Conservation (phyloP, 768 basidiomycete genomes). For the Mycena galopus region DNA sequence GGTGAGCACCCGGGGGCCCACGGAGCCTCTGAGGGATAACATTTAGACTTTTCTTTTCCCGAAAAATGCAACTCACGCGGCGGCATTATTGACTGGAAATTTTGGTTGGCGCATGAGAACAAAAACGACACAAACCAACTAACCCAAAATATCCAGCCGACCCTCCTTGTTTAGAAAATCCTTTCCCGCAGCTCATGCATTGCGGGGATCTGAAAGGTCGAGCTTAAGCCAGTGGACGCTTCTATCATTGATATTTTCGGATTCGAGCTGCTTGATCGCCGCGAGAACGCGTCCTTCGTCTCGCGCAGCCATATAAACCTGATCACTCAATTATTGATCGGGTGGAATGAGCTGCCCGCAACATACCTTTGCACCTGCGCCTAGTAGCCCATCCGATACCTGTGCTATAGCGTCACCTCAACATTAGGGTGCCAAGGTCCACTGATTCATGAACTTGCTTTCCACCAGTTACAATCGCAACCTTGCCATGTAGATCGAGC, state of each 20-base stretch:
- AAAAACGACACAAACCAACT: constrained; percentile 29
- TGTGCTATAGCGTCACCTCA: constrained; percentile 37
- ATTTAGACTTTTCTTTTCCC: too few species aligned
- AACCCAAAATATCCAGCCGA: constrained; percentile 58
- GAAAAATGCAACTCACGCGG: constrained; percentile 31
- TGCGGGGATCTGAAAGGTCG: constrained; percentile 53
- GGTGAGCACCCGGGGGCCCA: constrained; percentile 21
- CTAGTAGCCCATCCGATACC: constrained; percentile 53
- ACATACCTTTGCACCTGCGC: constrained; percentile 57
- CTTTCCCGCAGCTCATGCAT: constrained; percentile 50
- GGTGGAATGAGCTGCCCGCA: not conserved
- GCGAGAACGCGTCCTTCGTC: constrained; percentile 46
- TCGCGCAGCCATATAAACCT: constrained; percentile 49
- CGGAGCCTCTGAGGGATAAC: too few species aligned
- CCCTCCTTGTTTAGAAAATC: constrained; percentile 53
- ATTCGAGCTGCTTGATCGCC: constrained; percentile 50
- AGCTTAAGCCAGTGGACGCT: constrained; percentile 52
- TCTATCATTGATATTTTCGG: constrained; percentile 48
- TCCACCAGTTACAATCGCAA: constrained; percentile 64
- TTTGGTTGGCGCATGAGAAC: not conserved
- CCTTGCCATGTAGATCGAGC: constrained; percentile 58
- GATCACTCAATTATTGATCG: not conserved
- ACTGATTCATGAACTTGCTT: constrained; percentile 47
- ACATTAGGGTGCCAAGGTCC: too few species aligned
- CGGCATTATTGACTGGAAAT: constrained; percentile 41